Base-by-base conservation (phyloP, 2,329 filamentous ascomycete species). In the Aspergillus quadricinctus region DNA sequence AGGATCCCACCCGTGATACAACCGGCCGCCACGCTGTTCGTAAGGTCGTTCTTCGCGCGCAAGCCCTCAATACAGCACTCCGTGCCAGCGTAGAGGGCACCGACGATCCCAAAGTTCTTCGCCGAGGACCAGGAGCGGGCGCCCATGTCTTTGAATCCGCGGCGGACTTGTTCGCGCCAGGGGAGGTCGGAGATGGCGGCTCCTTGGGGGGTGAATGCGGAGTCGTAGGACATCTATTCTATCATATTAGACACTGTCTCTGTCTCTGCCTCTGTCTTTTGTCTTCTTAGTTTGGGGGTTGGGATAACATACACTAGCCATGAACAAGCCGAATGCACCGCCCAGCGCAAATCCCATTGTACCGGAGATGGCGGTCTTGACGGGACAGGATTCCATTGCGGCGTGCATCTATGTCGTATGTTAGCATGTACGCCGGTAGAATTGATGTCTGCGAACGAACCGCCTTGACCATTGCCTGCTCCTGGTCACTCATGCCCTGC, bases 121-220 rank as follows among this genome's bases (percentile, higher is more conserved):
- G 92, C 94, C 49, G 88, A 90, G 60, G 86, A 88, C 75, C 82
- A 90, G 4, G 90, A 93, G 11, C 90, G 86, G 61, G 82, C 76
- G 63, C 94, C 94, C 92, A 99, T 97, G 75, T 99, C 94, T 74
- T 89, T 92, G 79, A 99, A 91, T 53, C 94, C 94, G 68, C 83
- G 77, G 60, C 85, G 86, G 53, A 99, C 82, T 76, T 97, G 94
- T 73, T 96, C 85, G 48, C 86, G 84, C 61, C 93, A 81, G 28
- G 94, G 92, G 21, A 99, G 85, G 61, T 82, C 78, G 58, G 81
- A 74, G 63, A 86, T 77, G 57, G 80, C 78, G 55, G 76, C 75
- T n/a, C 79, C 75, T 68, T 81, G 76, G 65, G 80, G 74, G 40
- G 80, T 88, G 76, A 92, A 88, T 57, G 93, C 90, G 0, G 92